Conservation (phyloP, 345 rosid genomes). For the Acer yangbiense region DNA sequence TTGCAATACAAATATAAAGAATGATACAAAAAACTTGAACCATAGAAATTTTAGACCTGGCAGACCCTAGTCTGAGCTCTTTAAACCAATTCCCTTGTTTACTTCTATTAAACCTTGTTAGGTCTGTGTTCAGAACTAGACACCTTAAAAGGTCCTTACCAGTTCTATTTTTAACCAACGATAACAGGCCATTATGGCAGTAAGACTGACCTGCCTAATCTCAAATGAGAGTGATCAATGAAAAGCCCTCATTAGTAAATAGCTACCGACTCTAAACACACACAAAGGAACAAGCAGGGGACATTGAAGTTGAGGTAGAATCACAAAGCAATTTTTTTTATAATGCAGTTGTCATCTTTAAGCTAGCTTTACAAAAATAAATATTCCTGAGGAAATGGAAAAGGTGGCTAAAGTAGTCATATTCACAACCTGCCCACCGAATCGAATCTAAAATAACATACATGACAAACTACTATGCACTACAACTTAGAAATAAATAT, state of each 20-base stretch:
- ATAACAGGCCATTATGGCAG: neutral
- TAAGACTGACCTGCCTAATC: neutral
- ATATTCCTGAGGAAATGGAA: no score
- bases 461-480: neutral
- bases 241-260: neutral
- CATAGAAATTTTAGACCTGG: neutral
- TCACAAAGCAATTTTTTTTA: no score
- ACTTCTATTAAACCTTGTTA: no score
- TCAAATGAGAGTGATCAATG: neutral
- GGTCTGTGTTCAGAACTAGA: no score
- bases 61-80: neutral
- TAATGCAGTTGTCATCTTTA: no score
- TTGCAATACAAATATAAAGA: slow-evolving; percentile 2
- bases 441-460: neutral
- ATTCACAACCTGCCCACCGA: no score
- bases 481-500: neutral
- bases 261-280: neutral
- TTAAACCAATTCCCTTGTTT: neutral
- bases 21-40: slow-evolving; percentile 2
- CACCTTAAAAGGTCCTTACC: neutral
- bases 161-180: neutral
- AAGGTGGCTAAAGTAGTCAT: no score
- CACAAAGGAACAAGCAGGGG: neutral
- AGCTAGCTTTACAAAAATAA: no score
- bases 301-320: neutral